Conservation (phyloP, 139 green algal genomes). For the Ettlia oleoabundans region DNA sequence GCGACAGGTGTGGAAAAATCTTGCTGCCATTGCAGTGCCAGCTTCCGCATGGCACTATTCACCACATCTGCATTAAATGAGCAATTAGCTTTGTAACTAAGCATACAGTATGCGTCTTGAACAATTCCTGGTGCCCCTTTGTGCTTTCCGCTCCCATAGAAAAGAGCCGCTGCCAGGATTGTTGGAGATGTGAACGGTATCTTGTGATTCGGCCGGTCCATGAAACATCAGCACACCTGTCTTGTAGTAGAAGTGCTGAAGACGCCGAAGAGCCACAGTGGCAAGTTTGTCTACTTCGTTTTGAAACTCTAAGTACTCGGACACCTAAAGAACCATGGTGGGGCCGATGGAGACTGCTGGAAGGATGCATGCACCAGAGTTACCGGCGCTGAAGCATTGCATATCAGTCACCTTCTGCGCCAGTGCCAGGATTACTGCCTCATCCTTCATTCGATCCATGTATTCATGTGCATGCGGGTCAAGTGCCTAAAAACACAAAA, state of each 20-base stretch:
- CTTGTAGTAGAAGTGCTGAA: slow-evolving; percentile 99
- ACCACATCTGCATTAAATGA: slow-evolving; percentile 59
- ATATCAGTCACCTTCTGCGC: slow-evolving; percentile 64
- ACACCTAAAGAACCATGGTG: neutral
- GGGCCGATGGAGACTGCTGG: neutral
- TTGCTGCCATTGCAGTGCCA: slow-evolving; percentile 70
- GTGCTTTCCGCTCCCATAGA: too few species aligned
- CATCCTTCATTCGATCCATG: slow-evolving; percentile 92
- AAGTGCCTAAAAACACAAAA: slow-evolving; percentile 64
- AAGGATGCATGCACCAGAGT: neutral
- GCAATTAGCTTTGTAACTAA: neutral
- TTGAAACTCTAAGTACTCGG: slow-evolving; percentile 34
- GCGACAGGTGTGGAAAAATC: slow-evolving; percentile 35
- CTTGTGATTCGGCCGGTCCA: neutral
- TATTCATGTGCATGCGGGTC: slow-evolving; percentile 99
- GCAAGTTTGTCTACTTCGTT: slow-evolving; percentile 46
- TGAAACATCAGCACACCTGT: slow-evolving; percentile 60
- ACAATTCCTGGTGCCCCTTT: too few species aligned
- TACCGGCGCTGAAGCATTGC: neutral
- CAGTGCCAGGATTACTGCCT: slow-evolving; percentile 92
- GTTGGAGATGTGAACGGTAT: too few species aligned
- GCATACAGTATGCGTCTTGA: neutral
- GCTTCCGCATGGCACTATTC: slow-evolving; percentile 86
- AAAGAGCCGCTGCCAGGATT: too few species aligned
- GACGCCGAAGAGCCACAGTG: slow-evolving; percentile 76